phyloP scores from a whole-genome alignment of 2,329 filamentous ascomycete species.

The Colletotrichum shisoi region DNA sequence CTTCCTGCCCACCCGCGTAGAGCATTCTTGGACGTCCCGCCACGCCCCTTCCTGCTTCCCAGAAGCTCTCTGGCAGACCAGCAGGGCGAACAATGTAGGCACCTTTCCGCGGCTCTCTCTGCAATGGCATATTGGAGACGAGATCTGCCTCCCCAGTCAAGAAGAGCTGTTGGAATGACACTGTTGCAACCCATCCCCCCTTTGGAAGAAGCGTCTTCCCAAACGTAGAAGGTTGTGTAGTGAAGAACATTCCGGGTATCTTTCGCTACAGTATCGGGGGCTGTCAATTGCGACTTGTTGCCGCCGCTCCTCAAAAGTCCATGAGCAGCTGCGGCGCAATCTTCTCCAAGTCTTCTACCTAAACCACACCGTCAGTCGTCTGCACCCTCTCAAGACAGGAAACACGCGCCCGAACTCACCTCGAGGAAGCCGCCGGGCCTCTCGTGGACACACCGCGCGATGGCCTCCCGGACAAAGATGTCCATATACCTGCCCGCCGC shows the following conservation, averaged over 20 bases:
- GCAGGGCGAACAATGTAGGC: too few species aligned
- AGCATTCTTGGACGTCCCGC: too few species aligned
- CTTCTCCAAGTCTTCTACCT: conserved; percentile 91
- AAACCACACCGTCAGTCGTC: conserved; percentile 37
- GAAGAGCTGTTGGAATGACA: not conserved
- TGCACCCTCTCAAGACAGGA: not conserved
- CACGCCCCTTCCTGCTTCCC: too few species aligned
- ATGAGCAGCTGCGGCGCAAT: conserved; percentile 83
- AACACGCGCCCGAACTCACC: conserved; percentile 57
- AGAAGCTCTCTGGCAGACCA: too few species aligned
- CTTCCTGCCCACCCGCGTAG: too few species aligned
- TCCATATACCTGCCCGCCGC: conserved; percentile 87
- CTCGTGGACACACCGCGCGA: conserved; percentile 79
- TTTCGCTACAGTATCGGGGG: not conserved
- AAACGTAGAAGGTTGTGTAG: too few species aligned
- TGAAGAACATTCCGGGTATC: not conserved
- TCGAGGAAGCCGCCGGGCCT: conserved; percentile 76
- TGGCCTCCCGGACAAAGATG: conserved; percentile 87
- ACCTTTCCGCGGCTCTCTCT: not conserved
- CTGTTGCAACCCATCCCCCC: too few species aligned
- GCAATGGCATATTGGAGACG: too few species aligned
- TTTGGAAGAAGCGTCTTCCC: not conserved
- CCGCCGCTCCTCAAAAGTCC: conserved; percentile 71
- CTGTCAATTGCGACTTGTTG: not conserved
- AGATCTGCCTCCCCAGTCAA: not conserved